Evolutionary conservation across 2,329 filamentous ascomycete genomes (phyloP).

Genomic region (Aphanocladium album): DNA sequence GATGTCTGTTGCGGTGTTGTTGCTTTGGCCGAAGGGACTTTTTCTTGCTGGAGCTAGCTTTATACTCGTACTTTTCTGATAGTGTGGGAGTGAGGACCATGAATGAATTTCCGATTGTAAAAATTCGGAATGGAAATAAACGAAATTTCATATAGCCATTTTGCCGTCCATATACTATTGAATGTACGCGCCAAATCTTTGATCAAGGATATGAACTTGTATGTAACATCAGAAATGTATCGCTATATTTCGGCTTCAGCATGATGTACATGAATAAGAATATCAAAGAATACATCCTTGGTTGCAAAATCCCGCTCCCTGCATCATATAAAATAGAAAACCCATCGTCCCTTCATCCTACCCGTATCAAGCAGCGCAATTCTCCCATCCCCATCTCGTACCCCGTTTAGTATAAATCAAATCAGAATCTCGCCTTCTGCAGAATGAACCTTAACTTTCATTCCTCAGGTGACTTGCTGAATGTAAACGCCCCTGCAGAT

Average conservation of each 20-base stretch:
- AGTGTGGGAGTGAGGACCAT: neutral
- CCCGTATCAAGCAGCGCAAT: neutral
- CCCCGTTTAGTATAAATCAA: neutral
- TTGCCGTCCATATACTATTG: neutral
- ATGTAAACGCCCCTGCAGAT: neutral
- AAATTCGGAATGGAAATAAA: neutral
- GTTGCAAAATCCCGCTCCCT: neutral
- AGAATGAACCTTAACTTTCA: neutral
- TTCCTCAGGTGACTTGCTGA: neutral
- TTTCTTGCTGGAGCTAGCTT: conserved; percentile 1
- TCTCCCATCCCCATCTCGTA: neutral
- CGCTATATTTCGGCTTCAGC: neutral
- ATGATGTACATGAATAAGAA: neutral
- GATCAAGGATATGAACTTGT: too few relatives aligned
- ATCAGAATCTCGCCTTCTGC: neutral
- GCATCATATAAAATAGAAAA: neutral
- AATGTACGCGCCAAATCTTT: too few relatives aligned
- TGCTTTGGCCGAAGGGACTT: neutral
- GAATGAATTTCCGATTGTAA: neutral
- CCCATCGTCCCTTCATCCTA: neutral
- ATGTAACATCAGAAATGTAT: too few relatives aligned
- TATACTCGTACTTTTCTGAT: neutral
- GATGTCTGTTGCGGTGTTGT: conserved; percentile 3
- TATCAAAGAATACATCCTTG: neutral
- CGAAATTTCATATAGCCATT: neutral